Percentiles rank a stretch among this genome's conserved stretches.
phyloP scores from a whole-genome alignment of 371 early-diverging fungal genomes.

The Catenaria anguillulae region DNA sequence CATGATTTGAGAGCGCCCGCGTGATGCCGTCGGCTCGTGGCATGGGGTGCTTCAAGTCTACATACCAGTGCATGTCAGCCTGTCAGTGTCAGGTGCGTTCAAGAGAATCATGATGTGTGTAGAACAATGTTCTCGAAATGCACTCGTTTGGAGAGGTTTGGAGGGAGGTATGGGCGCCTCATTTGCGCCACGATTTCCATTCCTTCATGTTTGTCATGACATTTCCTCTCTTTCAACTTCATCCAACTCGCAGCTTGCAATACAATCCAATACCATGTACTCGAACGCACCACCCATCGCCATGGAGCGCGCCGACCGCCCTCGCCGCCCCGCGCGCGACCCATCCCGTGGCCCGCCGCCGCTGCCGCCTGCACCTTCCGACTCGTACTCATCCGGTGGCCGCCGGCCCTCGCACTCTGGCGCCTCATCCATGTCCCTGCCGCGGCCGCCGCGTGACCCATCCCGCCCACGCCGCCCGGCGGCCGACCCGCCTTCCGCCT shows the following conservation, averaged over 20 bases:
- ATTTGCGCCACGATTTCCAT: no score
- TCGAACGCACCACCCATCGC: background rate
- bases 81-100: no score
- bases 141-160: no score
- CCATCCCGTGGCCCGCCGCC: background rate
- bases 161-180: background rate
- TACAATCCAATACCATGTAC: background rate
- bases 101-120: background rate
- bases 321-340: background rate
- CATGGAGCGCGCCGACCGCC: background rate
- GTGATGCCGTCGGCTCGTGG: no score
- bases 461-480: no score
- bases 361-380: no score
- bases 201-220: background rate
- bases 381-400: no score
- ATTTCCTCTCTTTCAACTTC: background rate
- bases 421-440: no score
- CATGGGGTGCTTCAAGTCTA: background rate
- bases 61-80: background rate
- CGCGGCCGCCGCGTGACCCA: no score
- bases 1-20: no score
- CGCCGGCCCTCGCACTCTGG: no score
- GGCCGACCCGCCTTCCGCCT: background rate
- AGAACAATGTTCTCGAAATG: no score
- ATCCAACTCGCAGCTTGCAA: background rate